Conservation (phyloP, 768 basidiomycete genomes). For the Podaxis sp. region DNA sequence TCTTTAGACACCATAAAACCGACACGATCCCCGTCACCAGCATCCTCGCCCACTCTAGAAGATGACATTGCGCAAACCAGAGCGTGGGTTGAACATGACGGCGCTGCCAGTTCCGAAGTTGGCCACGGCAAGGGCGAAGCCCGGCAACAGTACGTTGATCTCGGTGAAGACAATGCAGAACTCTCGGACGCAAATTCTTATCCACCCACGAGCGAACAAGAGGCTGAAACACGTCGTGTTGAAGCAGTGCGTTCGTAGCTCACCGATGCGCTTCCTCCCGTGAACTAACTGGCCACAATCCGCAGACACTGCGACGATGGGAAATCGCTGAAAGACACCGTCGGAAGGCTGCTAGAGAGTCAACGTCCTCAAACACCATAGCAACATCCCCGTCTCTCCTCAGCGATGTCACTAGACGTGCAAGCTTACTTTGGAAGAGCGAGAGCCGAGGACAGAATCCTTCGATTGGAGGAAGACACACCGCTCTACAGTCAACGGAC, state of each 20-base stretch:
- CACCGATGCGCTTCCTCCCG: background rate
- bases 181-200: constrained; percentile 37
- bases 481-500: constrained; percentile 51
- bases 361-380: constrained; percentile 26
- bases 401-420: constrained; percentile 55
- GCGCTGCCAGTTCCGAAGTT: constrained; percentile 17
- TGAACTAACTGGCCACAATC: constrained; percentile 10
- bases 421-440: constrained; percentile 56
- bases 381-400: constrained; percentile 47
- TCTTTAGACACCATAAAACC: constrained; percentile 19
- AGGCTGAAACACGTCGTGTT: constrained; percentile 65
- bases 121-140: constrained; percentile 25
- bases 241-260: constrained; percentile 55
- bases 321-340: constrained; percentile 75
- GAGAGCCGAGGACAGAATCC: constrained; percentile 34
- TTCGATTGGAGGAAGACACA: constrained; percentile 35
- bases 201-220: constrained; percentile 68
- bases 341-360: constrained; percentile 70
- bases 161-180: constrained; percentile 22
- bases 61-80: constrained; percentile 39
- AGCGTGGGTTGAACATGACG: constrained; percentile 23
- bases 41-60: constrained; percentile 36
- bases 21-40: constrained; percentile 36
- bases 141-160: constrained; percentile 20
- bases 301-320: constrained; percentile 75